Evolutionary conservation across 73 alveolate genomes (phyloP).

Genomic region (Stentor coeruleus): DNA sequence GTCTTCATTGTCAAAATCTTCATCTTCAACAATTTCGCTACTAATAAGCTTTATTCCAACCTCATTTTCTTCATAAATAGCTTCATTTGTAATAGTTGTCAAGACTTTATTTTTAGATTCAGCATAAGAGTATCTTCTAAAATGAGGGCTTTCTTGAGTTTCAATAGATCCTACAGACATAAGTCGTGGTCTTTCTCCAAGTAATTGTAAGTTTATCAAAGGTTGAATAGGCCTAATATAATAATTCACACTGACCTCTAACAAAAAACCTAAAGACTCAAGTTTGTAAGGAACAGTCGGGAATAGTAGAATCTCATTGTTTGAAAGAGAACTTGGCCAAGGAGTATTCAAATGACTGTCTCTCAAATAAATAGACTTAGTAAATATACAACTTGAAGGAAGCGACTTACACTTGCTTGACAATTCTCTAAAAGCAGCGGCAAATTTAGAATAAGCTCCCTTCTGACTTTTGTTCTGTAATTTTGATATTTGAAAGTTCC

Average conservation of each 20-base stretch:
- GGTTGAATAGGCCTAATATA: background rate
- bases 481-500: background rate
- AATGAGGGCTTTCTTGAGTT: background rate
- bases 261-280: background rate
- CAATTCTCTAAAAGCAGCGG: background rate
- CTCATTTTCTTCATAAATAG: constrained; percentile 18
- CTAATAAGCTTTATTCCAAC: constrained; percentile 6
- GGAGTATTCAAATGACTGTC: background rate
- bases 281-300: background rate
- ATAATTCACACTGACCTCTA: background rate
- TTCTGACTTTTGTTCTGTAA: background rate
- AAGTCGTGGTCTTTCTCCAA: background rate
- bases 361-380: background rate
- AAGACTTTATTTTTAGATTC: background rate
- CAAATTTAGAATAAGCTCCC: background rate
- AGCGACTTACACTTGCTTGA: no score
- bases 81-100: background rate
- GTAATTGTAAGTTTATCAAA: background rate
- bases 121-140: background rate
- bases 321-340: background rate
- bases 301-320: background rate
- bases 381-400: no score
- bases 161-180: background rate
- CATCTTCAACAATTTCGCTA: background rate
- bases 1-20: background rate